Evolutionary conservation across 768 basidiomycete genomes (phyloP).

Genomic region (Psilocybe azurescens): DNA sequence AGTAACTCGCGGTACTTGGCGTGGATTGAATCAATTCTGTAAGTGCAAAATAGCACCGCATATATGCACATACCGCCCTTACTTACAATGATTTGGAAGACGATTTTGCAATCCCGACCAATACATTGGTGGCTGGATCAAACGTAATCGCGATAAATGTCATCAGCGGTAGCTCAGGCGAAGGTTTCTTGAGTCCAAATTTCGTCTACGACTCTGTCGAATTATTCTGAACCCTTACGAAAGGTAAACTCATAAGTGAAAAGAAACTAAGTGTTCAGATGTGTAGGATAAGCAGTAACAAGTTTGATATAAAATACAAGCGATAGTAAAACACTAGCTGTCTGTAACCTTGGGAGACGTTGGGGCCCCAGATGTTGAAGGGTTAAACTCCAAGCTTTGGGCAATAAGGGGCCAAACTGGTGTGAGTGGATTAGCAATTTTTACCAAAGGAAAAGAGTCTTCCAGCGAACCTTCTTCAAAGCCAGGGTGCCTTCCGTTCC

Average conservation of each 20-base stretch:
- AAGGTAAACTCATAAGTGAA: not conserved
- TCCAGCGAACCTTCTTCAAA: slow-evolving; percentile 75
- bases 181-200: slow-evolving; percentile 50
- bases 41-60: slow-evolving; percentile 16
- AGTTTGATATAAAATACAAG: not conserved
- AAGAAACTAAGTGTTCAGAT: not conserved
- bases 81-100: slow-evolving; percentile 25
- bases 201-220: slow-evolving; percentile 49
- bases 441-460: not conserved
- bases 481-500: slow-evolving; percentile 82
- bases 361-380: slow-evolving; percentile 30
- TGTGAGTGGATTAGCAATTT: not conserved
- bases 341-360: slow-evolving; percentile 17
- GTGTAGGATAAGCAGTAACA: not conserved
- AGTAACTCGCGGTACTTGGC: slow-evolving; percentile 57
- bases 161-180: slow-evolving; percentile 49
- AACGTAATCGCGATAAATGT: slow-evolving; percentile 50
- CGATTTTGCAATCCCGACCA: slow-evolving; percentile 47
- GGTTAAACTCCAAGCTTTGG: slow-evolving; percentile 64
- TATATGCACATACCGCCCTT: not conserved
- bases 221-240: slow-evolving; percentile 32
- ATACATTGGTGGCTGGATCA: slow-evolving; percentile 42
- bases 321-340: not conserved
- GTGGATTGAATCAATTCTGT: slow-evolving; percentile 51
- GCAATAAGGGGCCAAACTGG: slow-evolving; percentile 74